These are phyloP conservation scores for Zelonia costaricensis DNA, from an alignment of 208 protist genomes.

Conservation along the genomic window DNA sequence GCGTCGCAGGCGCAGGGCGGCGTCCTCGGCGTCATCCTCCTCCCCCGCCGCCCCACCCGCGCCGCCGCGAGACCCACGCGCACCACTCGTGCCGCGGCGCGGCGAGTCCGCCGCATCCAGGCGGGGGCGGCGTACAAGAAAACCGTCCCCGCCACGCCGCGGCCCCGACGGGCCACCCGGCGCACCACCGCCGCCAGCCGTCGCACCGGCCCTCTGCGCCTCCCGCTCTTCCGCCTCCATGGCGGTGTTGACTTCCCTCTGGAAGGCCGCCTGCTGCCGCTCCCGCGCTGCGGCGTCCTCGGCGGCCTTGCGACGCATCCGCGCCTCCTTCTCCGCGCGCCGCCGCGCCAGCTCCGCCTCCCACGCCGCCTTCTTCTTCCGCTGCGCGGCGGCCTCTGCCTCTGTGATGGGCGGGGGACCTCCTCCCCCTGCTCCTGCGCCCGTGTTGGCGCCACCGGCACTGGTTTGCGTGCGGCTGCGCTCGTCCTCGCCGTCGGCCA, in stretches of 20 bases:
- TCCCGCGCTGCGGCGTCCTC: conserved; percentile 27
- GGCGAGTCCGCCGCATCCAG: neutral
- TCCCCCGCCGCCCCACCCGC: neutral
- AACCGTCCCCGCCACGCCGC: neutral
- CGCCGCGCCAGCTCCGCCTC: conserved; percentile 31
- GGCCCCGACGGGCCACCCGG: neutral
- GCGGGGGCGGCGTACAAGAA: conserved; percentile 1
- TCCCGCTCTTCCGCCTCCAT: conserved; percentile 9
- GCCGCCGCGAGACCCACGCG: too few relatives aligned
- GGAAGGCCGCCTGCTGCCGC: conserved; percentile 17
- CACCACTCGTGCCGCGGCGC: neutral
- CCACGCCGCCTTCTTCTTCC: conserved; percentile 19
- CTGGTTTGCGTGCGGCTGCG: neutral
- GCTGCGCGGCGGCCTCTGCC: neutral
- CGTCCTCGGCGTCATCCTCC: conserved; percentile 20
- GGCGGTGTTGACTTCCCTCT: conserved; percentile 23
- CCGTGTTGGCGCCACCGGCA: neutral
- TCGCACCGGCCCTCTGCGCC: neutral
- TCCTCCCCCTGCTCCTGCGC: neutral
- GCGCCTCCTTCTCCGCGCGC: conserved; percentile 15
- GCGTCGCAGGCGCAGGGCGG: conserved; percentile 12
- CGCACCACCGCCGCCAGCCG: neutral
- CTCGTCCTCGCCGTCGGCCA: conserved; percentile 13
- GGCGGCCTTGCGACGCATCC: conserved; percentile 32
- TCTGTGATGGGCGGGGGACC: neutral